Evolutionary conservation across 1,284 basidiomycete genomes (phyloP), one percentile per base, ranked within the genome.

Genomic region (Ganoderma sp.): DNA sequence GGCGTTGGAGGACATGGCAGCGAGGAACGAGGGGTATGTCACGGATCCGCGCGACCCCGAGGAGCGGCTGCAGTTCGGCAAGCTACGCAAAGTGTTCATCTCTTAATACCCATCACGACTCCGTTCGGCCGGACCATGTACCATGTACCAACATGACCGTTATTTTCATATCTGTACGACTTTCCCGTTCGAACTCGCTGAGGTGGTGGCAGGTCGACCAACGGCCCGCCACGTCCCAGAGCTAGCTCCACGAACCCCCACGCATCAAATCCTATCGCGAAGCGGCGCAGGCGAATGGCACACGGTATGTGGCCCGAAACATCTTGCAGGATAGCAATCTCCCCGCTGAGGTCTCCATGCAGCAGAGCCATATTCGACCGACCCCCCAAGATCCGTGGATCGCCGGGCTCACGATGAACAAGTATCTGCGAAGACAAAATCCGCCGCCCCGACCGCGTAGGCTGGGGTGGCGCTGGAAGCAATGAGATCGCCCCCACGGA

Each of bases 81-180:
- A 86, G 14, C 80, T 98, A 63, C 86, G 90, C 73, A 98, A 97
- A 79, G 95, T 98, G 37, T 96, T 91, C 80, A 93, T 96, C 67
- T 95, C 94, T 56, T 88, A 70, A 78, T 3, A 48, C 45, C 9
- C n/a, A n/a, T 56, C 14, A 19, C 52, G 9, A 59, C 6, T 15
- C 50, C 8, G 5, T 59, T 3, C 19, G 54, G n/a, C 22, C 7
- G 25, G 48, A 42, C 14, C 58, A 64, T 69, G 65, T 58, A 66
- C 9, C 58, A 64, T 69, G 65, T 58, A 66, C 45, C 54, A 64
- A 61, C 39, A 39, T 39, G 37, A 56, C 28, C 17, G 17, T 22
- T 25, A 12, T 58, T 39, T 8, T 14, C 22, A 8, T 56, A 15
- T 37, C 14, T 58, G 56, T 63, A 61, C 19, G 58, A 25, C 10